Evolutionary conservation across 768 basidiomycete species (phyloP), one percentile per base, ranked within the genome.

Genomic region (Mycena vulgaris): DNA sequence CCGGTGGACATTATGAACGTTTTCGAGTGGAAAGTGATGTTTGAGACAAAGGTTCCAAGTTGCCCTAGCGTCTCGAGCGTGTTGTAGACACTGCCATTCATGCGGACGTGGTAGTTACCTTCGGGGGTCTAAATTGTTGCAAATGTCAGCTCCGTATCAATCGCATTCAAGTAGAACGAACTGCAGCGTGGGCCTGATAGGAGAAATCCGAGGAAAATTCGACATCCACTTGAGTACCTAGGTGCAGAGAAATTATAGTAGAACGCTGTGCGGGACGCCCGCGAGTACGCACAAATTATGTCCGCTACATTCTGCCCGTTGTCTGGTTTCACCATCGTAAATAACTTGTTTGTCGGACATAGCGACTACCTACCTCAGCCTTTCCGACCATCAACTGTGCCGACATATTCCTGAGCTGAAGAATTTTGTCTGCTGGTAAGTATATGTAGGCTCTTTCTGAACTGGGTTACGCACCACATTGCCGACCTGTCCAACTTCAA

Each of bases 41-140:
- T 31, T 21, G 47, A 37, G 3, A 52, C 2, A 1, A 49, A 25
- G 14, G 37, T 57, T 19, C 37, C 49, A 3, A 35, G 47, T n/a
- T 51, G 19, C 2, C n/a, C 37, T 7, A 25, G 8, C n/a, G n/a
- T n/a, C n/a, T 5, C 25, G 9, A 52, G 28, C 1, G 39, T 42
- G 28, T 59, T 25, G 49, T 27, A 67, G 28, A 60, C 49, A 7
- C 57, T 51, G 21, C 48, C 66, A 53, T 67, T 60, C 23, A 67
- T 9, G 35, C 66, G 66, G 57, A 67, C 31, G 16, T 60, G 57
- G 48, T 67, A 67, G 39, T 67, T 60, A 13, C 66, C 66, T 16
- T 30, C 31, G 6, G 66, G 57, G 2, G 59, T 68, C 65, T 66
- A 4, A 1, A 31, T 40, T 5, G n/a, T n/a, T n/a, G n/a, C n/a